Conservation (phyloP, 352 stramenopile species). For the Pythium pectinolyticum region DNA sequence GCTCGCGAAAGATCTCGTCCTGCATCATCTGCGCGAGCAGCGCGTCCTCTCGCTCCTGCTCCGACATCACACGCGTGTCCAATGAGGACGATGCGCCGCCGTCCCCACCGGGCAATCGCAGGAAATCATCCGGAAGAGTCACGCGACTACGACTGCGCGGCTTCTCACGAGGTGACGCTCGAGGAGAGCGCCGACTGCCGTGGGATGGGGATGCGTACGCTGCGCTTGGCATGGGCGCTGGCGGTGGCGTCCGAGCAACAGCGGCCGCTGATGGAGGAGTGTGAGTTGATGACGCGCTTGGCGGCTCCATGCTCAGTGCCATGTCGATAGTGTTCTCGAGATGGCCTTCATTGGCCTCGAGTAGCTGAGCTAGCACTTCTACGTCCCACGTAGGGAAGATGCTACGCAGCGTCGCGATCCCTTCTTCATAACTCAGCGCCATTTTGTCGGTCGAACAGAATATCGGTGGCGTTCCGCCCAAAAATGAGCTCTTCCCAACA, state of each 20-base stretch:
- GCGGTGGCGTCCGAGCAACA: neutral
- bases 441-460: slow-evolving; percentile 27
- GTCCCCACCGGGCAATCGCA: slow-evolving; percentile 48
- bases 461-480: neutral
- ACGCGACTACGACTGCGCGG: slow-evolving; percentile 29
- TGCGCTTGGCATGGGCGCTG: neutral
- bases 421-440: slow-evolving; percentile 59
- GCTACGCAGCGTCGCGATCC: slow-evolving; percentile 55
- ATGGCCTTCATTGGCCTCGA: slow-evolving; percentile 65
- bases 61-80: slow-evolving; percentile 33
- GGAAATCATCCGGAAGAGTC: slow-evolving; percentile 67
- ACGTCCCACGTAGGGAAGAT: slow-evolving; percentile 83
- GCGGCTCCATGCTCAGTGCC: slow-evolving; percentile 66
- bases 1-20: slow-evolving; percentile 79
- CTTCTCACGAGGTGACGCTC: slow-evolving; percentile 15
- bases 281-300: neutral
- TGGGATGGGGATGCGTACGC: neutral
- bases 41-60: slow-evolving; percentile 72
- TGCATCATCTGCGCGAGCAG: slow-evolving; percentile 80
- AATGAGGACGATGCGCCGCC: neutral
- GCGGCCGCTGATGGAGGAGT: neutral
- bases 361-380: slow-evolving; percentile 54
- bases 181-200: neutral
- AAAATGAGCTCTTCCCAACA: slow-evolving; percentile 15
- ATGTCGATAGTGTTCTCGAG: slow-evolving; percentile 77